phyloP scores from a whole-genome alignment of 2,329 filamentous ascomycete species.

The Fusarium pseudoanthophilum region DNA sequence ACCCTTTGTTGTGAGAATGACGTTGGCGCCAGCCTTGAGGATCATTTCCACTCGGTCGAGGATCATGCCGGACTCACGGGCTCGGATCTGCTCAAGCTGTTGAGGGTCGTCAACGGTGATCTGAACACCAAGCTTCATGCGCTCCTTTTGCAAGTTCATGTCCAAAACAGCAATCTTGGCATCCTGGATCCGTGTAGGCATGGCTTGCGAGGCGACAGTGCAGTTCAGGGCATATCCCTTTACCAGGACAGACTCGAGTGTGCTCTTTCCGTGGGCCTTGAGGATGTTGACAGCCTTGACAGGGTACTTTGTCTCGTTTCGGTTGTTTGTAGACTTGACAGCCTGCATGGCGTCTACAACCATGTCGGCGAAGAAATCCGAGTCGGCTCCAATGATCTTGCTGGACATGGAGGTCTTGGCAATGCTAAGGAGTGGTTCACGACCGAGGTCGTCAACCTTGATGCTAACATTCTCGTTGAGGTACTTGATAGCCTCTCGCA shows the following conservation, averaged over 20 bases:
- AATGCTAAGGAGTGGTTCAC: slow-evolving; percentile 91
- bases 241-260: slow-evolving; percentile 86
- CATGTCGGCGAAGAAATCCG: slow-evolving; percentile 97
- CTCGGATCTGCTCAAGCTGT: slow-evolving; percentile 96
- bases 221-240: slow-evolving; percentile 99
- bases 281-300: slow-evolving; percentile 99
- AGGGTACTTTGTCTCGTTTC: slow-evolving; percentile 92
- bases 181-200: slow-evolving; percentile 91
- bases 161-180: slow-evolving; percentile 97
- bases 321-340: slow-evolving; percentile 92
- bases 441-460: slow-evolving; percentile 90
- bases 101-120: slow-evolving; percentile 98
- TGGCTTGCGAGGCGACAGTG: slow-evolving; percentile 97
- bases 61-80: slow-evolving; percentile 91
- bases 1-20: slow-evolving; percentile 96
- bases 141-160: slow-evolving; percentile 98
- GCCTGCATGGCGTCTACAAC: slow-evolving; percentile 94
- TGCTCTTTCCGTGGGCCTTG: slow-evolving; percentile 96
- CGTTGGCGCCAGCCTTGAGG: slow-evolving; percentile 95
- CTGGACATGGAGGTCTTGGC: slow-evolving; percentile 99
- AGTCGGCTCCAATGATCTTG: slow-evolving; percentile 97
- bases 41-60: slow-evolving; percentile 97
- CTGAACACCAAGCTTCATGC: slow-evolving; percentile 99
- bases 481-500: slow-evolving; percentile 97
- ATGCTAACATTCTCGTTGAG: slow-evolving; percentile 98